A percentile compares a stretch with the other conserved stretches of the same genome.
These are phyloP conservation scores for Didymella glomerata DNA, from an alignment of 2,329 filamentous ascomycete genomes.

Conservation along the genomic window DNA sequence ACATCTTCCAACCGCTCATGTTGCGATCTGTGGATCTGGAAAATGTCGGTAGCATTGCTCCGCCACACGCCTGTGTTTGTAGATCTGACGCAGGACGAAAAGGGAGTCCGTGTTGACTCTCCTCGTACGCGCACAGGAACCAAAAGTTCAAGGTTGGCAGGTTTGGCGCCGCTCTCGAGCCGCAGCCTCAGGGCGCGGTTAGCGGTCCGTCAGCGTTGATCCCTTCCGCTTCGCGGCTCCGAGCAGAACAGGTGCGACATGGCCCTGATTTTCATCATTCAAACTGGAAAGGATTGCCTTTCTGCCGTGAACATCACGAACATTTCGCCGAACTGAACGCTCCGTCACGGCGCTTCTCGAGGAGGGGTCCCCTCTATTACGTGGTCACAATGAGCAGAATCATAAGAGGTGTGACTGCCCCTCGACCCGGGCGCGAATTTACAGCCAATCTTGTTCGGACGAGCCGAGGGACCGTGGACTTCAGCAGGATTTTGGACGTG, in stretches of 20 bases:
- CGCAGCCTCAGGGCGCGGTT: conserved; percentile 28
- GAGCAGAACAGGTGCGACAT: conserved; percentile 20
- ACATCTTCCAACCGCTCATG: background rate
- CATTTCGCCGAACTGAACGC: conserved; percentile 37
- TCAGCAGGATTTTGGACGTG: conserved; percentile 36
- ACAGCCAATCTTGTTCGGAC: conserved; percentile 47
- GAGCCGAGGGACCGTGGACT: conserved; percentile 33
- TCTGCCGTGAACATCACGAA: conserved; percentile 29
- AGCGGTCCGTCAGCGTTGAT: conserved; percentile 34
- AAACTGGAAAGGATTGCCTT: conserved; percentile 30
- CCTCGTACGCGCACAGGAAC: conserved; percentile 5
- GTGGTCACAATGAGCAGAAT: conserved; percentile 33
- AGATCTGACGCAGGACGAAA: conserved; percentile 13
- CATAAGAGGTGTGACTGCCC: conserved; percentile 49
- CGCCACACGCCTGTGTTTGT: conserved; percentile 9
- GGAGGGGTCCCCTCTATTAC: conserved; percentile 32
- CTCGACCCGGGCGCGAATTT: conserved; percentile 33
- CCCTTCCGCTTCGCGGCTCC: conserved; percentile 37
- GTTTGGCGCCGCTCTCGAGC: conserved; percentile 34
- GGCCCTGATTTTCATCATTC: conserved; percentile 12
- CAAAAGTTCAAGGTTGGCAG: conserved; percentile 20
- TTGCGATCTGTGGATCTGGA: background rate
- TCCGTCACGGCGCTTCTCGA: conserved; percentile 30
- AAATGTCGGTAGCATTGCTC: conserved; percentile 3
- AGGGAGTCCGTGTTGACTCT: conserved; percentile 6